Base-by-base conservation (phyloP, 2,329 filamentous ascomycete species). In the Pseudogymnoascus sp. region DNA sequence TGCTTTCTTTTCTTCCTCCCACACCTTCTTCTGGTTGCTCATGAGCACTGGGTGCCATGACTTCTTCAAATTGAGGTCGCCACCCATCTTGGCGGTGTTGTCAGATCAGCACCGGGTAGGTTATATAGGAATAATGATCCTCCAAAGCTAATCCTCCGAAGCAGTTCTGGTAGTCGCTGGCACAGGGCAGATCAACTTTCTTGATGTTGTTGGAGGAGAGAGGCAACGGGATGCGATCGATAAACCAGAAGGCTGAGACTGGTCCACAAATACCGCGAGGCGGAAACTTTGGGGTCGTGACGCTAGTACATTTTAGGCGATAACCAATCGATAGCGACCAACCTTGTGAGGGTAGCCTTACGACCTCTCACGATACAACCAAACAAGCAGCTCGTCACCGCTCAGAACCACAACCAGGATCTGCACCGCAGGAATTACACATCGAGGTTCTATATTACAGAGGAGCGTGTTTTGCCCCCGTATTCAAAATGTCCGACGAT, bases 51-150 rank as follows among this genome's bases (percentile, higher is more conserved):
- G 93, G 78, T 99, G 93, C 87, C 93, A 99, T 81, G 90, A 90
- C 78, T 92, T 91, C 78, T 97, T 97, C 71, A 96, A 78, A 73
- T 97, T 97, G 73, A 99, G 85, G 82, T 97, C 93, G 74, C 92
- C 92, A 79, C 93, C 93, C 89, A 96, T 96, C 68, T 77, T 89
- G 78, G 70, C 75, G 73, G 71, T 68, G 64, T 69, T 60, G 59
- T 60, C 23, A 11, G 46, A 33, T 56, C 17, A 56, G 59, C 33
- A 23, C 59, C 56, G 3, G 1, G 33, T 60, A 10, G 17, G 59
- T 31, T 56, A 56, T 56, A 13, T 33, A 33, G 26, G 31, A 33
- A 31, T 56, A 33, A 26, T 13, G 26, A 31, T 29, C 44, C 3
- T 29, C 23, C 7, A 4, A 26, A 26, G 23, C 44, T 50, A 15